Evolutionary conservation across 495 filamentous ascomycete species (phyloP), one percentile per base, ranked within the genome.

Genomic region (Saxophila tyrrhenica): DNA sequence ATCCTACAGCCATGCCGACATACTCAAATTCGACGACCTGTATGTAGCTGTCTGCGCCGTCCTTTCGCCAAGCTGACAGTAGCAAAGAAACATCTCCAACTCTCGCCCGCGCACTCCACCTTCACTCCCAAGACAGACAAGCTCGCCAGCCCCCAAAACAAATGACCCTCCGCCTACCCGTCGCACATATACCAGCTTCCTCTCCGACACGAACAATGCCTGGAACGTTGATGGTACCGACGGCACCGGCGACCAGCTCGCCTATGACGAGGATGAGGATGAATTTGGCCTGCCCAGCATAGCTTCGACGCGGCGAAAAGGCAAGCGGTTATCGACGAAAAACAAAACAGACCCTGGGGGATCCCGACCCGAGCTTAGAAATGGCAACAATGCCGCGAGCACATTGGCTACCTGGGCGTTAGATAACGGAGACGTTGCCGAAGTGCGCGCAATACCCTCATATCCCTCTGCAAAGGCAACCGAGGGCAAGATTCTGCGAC

Each of bases 1-100:
- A 50, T 84, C 90, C 44, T 98, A 98, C 68, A 97, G 92, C 38
- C 94, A 98, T 70, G 86, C 89, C 29, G 89, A 94, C 70, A 87
- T 95, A 62, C 74, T 95, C 55, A 92, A 91, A 69, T 84, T 86
- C 57, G 89, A 89, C 66, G 77, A 78, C 22, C 57, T 87, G 84
- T 88, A 73, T 56, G 69, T 24, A 32, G 41, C 11, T 49, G 25
- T 16, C 39, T 25, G 11, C 17, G 17, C 41, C 17, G 3, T 8
- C 16, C 15, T 17, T 8, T 7, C 16, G 41, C 16, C 24, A 29
- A 11, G 25, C 52, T 57, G 23, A 62, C 50, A 10, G 51, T 38
- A 22, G 32, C 45, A 25, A 57, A 83, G 82, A 68, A 75, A 73
- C 24, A 54, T 81, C 39, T 71, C 77, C 39, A 70, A 72, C 43